Evolutionary conservation across 2,329 filamentous ascomycete species (phyloP).

Genomic region (Fusarium sp.): DNA sequence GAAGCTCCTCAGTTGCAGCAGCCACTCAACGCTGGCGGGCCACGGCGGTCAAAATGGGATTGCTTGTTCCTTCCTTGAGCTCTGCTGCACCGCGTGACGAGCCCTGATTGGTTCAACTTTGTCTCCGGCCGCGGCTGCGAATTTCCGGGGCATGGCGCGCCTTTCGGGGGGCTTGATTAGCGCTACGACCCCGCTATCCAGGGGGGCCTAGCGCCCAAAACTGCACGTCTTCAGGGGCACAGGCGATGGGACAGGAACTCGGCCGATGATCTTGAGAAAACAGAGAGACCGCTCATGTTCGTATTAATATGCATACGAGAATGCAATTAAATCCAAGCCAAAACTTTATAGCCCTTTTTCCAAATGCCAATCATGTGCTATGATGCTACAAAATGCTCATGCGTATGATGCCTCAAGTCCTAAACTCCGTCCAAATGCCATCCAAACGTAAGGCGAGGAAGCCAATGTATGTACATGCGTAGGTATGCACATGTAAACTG

Average conservation of each 20-base stretch:
- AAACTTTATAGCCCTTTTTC: slow-evolving; percentile 24
- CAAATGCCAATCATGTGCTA: not conserved
- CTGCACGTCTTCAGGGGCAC: slow-evolving; percentile 27
- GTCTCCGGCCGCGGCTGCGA: slow-evolving; percentile 20
- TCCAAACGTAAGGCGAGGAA: slow-evolving; percentile 4
- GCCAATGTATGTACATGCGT: not conserved
- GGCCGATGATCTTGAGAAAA: slow-evolving; percentile 2
- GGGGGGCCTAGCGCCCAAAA: slow-evolving; percentile 30
- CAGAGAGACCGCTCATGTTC: slow-evolving; percentile 17
- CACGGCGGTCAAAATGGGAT: slow-evolving; percentile 3
- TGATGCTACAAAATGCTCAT: slow-evolving; percentile 12
- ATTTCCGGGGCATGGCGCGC: slow-evolving; percentile 26
- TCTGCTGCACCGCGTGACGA: slow-evolving; percentile 16
- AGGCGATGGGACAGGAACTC: not conserved
- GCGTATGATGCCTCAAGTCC: not conserved
- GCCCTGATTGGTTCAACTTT: slow-evolving; percentile 25
- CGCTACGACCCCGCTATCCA: slow-evolving; percentile 33
- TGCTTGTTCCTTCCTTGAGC: not conserved
- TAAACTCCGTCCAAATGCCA: slow-evolving; percentile 26
- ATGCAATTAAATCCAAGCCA: not conserved
- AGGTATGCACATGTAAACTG: slow-evolving; percentile 12
- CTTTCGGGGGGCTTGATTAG: slow-evolving; percentile 22
- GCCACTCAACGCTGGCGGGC: slow-evolving; percentile 28
- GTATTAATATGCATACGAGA: not conserved
- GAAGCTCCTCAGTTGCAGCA: slow-evolving; percentile 2